Evolutionary conservation across 2,329 filamentous ascomycete species (phyloP).

Genomic region (Aspergillus glaucus): DNA sequence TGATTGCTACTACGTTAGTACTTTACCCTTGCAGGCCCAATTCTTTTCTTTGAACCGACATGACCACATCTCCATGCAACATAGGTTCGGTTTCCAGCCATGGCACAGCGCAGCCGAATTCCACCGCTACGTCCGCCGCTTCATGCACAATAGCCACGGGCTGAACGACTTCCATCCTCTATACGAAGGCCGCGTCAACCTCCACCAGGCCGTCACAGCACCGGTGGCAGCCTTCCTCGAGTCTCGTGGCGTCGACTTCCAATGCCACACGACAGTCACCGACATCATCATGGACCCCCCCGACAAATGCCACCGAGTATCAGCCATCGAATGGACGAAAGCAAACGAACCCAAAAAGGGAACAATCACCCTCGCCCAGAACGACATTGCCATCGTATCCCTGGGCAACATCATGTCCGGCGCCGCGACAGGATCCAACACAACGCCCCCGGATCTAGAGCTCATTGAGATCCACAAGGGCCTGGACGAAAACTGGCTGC

Average conservation of each 20-base stretch:
- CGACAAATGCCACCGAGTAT: slow-evolving; percentile 14
- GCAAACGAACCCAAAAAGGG: slow-evolving; percentile 11
- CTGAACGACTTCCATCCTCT: slow-evolving; percentile 12
- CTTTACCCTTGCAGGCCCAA: background rate
- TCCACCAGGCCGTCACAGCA: slow-evolving; percentile 19
- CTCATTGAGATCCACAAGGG: slow-evolving; percentile 20
- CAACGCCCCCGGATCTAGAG: slow-evolving; percentile 17
- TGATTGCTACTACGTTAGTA: slow-evolving; percentile 16
- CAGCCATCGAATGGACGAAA: slow-evolving; percentile 16
- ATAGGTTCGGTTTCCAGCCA: slow-evolving; percentile 22
- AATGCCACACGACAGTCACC: slow-evolving; percentile 17
- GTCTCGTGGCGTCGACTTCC: slow-evolving; percentile 21
- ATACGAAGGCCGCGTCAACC: slow-evolving; percentile 18
- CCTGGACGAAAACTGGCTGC: slow-evolving; percentile 35
- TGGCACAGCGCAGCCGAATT: slow-evolving; percentile 26
- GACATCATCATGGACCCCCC: slow-evolving; percentile 18
- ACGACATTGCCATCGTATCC: slow-evolving; percentile 37
- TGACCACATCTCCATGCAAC: background rate
- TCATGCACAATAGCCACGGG: slow-evolving; percentile 15
- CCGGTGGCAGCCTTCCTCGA: slow-evolving; percentile 20
- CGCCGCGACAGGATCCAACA: slow-evolving; percentile 29
- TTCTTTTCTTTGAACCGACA: background rate
- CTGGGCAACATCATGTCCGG: slow-evolving; percentile 36
- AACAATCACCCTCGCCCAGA: slow-evolving; percentile 14
- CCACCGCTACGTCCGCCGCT: slow-evolving; percentile 17